These are phyloP conservation scores for Collybia mongolica DNA, from an alignment of 768 basidiomycete species.

Conservation along the genomic window DNA sequence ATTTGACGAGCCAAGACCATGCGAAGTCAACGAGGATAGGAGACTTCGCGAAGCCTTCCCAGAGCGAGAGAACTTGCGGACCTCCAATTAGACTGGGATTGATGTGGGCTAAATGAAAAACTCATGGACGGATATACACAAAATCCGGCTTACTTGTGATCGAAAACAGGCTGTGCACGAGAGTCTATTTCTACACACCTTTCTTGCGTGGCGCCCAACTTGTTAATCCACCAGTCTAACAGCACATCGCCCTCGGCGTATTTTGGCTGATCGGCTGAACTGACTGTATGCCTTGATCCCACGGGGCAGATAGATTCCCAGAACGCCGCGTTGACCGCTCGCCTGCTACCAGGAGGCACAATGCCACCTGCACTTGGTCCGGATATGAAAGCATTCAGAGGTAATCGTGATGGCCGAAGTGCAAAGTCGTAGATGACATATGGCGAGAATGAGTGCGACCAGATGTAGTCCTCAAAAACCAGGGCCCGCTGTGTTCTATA, in stretches of 20 bases:
- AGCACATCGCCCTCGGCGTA: conserved; percentile 36
- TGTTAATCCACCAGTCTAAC: conserved; percentile 45
- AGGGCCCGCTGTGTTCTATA: conserved; percentile 46
- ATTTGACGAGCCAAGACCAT: conserved; percentile 57
- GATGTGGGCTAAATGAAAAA: not conserved
- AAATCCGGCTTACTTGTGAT: not conserved
- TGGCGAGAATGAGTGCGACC: conserved; percentile 49
- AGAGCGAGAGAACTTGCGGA: conserved; percentile 36
- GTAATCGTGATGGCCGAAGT: conserved; percentile 45
- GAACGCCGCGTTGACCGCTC: conserved; percentile 43
- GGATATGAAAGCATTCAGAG: conserved; percentile 51
- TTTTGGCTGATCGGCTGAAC: conserved; percentile 27
- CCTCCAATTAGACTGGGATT: conserved; percentile 41
- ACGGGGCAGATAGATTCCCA: conserved; percentile 45
- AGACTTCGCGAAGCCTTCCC: conserved; percentile 39
- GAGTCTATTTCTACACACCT: conserved; percentile 44
- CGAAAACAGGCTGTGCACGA: not conserved
- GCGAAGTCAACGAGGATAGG: conserved; percentile 48
- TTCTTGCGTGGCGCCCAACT: conserved; percentile 27
- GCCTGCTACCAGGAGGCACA: not conserved
- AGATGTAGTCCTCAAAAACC: conserved; percentile 59
- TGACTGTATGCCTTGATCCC: conserved; percentile 23
- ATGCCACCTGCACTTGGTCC: conserved; percentile 28
- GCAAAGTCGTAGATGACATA: conserved; percentile 50
- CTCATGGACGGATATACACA: not conserved